Conservation (phyloP, 306 rosid species). For the Cicer pinnatifidum region DNA sequence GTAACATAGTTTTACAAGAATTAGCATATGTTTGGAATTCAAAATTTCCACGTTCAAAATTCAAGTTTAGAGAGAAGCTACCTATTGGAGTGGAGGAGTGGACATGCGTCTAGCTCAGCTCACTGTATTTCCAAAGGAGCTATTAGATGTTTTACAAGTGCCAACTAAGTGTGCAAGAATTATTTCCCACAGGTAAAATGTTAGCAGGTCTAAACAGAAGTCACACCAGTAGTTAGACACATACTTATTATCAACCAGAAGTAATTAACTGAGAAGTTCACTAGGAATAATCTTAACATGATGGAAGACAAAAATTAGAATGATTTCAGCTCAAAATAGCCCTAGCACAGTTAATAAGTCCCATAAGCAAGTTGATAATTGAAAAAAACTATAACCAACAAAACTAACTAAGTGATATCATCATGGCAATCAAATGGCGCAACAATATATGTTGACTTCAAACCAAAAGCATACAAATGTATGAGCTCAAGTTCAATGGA, state of each 20-base stretch:
- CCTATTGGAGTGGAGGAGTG: too few species aligned
- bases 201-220: not conserved
- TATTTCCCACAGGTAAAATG: not conserved
- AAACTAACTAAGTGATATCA: not conserved
- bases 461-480: conserved; percentile 24
- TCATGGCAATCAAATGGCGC: not conserved
- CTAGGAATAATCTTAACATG: not conserved
- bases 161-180: not conserved
- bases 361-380: not conserved
- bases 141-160: not conserved
- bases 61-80: too few species aligned
- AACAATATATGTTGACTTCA: not conserved
- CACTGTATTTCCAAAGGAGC: too few species aligned
- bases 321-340: conserved; percentile 6
- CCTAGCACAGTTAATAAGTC: not conserved
- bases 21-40: too few species aligned
- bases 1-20: not conserved
- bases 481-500: conserved; percentile 30
- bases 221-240: not conserved
- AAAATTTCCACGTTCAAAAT: too few species aligned
- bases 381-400: not conserved
- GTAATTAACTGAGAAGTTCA: not conserved
- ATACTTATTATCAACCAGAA: conserved; percentile 32
- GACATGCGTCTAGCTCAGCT: too few species aligned
- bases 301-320: conserved; percentile 1